Percentiles rank a stretch among this genome's conserved stretches.
phyloP scores from a whole-genome alignment of 768 basidiomycete species.

The Infundibulicybe gibba region DNA sequence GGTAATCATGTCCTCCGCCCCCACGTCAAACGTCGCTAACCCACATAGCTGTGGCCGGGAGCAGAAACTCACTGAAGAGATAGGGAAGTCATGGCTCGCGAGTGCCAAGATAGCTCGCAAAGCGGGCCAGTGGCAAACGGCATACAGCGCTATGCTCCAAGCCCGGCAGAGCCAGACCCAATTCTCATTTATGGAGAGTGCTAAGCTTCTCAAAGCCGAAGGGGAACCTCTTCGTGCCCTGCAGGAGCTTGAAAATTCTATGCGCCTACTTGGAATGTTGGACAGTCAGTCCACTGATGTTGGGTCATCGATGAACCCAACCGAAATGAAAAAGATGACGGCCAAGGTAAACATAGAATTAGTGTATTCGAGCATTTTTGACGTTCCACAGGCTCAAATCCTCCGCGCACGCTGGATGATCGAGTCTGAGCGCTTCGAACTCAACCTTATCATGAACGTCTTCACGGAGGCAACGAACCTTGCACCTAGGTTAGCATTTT shows the following conservation, averaged over 20 bases:
- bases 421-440: conserved; percentile 81
- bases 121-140: conserved; percentile 92
- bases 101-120: conserved; percentile 97
- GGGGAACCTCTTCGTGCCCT: conserved; percentile 85
- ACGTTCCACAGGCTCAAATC: conserved; percentile 57
- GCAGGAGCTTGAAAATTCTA: conserved; percentile 79
- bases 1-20: conserved; percentile 43
- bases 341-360: conserved; percentile 55
- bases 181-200: conserved; percentile 86
- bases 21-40: conserved; percentile 3
- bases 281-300: conserved; percentile 39
- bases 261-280: conserved; percentile 47
- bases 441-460: conserved; percentile 53
- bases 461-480: conserved; percentile 47
- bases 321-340: conserved; percentile 48
- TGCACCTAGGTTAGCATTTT: conserved; percentile 46
- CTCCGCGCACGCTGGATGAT: conserved; percentile 91
- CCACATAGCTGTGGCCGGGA: conserved; percentile 27
- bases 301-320: conserved; percentile 56
- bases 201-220: conserved; percentile 75
- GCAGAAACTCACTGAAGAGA: conserved; percentile 46
- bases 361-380: conserved; percentile 1
- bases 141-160: conserved; percentile 93
- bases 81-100: conserved; percentile 84
- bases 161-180: conserved; percentile 69